Evolutionary conservation across 176 grass and related monocot genomes (phyloP), one percentile per base, ranked within the genome.

Genomic region (Oropetium thomaeum): DNA sequence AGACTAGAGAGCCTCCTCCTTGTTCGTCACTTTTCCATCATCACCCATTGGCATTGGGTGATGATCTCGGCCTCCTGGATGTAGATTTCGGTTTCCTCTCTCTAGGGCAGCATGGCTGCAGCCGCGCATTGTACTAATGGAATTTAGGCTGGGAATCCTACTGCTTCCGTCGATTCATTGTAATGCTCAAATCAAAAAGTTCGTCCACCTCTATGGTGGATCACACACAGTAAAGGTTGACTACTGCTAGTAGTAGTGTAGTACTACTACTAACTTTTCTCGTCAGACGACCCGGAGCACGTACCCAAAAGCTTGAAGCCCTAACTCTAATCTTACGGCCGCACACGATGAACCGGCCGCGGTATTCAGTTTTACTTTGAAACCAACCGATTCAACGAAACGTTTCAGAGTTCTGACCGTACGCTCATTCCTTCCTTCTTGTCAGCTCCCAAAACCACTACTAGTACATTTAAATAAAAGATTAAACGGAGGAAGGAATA

Each of bases 361-460:
- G 25, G 20, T 57, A 54, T 77, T 53, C 25, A 42, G 73, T 33
- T 84, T 77, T 77, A 43, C 65, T 42, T 71, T 71, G 73, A 70
- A 70, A 77, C 13, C 34, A 27, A 76, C 62, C 41, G 11, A 37
- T 61, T 16, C 19, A 34, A 5, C 7, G 35, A 32, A 37, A 28
- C 16, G 29, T 40, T 47, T 40, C 65, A 71, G 43, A 71, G 52
- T 29, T 40, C 65, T 71, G 43, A 71, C 45, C 45, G 31, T 35
- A 33, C 52, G 51, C 33, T 3, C 33, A 1, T 63, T 42, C 55
- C 32, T 63, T 42, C 8, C 32, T 63, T 42, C 8, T 53, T 42
- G 8, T 44, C 74, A 55, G 45, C 26, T 26, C 43, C 28, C 43
- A 54, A 57, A 78, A n/a, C 17, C 57, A 54, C 10, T 43, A 2